Conservation (phyloP, 352 stramenopile genomes). For the Phytopythium cucurbitacearum region DNA sequence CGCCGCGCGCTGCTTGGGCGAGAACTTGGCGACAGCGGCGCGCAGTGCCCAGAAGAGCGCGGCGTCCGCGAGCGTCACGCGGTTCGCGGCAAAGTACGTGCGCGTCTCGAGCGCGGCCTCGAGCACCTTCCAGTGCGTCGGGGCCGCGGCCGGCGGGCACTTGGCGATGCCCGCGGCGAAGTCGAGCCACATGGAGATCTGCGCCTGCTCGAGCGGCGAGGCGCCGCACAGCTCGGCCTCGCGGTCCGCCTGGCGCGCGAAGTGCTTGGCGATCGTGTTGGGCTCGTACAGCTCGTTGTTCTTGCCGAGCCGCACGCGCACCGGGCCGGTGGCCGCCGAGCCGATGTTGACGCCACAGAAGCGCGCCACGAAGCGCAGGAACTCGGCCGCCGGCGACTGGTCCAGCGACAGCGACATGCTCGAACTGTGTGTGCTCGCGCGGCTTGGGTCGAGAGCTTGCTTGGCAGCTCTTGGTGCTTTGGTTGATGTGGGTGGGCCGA, state of each 20-base stretch:
- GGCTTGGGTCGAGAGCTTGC: no score
- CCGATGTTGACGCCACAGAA: constrained; percentile 74
- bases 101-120: constrained; percentile 46
- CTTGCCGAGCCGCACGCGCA: constrained; percentile 74
- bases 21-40: constrained; percentile 32
- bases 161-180: constrained; percentile 49
- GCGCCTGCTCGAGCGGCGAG: constrained; percentile 60
- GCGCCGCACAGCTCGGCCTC: constrained; percentile 62
- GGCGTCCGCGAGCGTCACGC: constrained; percentile 74
- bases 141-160: constrained; percentile 24
- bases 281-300: constrained; percentile 66
- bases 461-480: no score
- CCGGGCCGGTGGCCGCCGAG: constrained; percentile 63
- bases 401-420: constrained; percentile 81
- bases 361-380: constrained; percentile 77
- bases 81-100: constrained; percentile 66
- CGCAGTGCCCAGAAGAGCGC: constrained; percentile 70
- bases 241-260: constrained; percentile 66
- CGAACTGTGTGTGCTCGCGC: no score
- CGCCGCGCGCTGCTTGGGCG: constrained; percentile 33
- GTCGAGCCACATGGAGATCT: constrained; percentile 75
- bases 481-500: no score
- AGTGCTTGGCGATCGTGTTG: constrained; percentile 72
- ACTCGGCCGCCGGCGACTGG: constrained; percentile 66
- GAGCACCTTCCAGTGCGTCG: constrained; percentile 60